Evolutionary conservation across 192 early-diverging fungal species (phyloP), one percentile per base, ranked within the genome.

Genomic region (Linderina pennispora): DNA sequence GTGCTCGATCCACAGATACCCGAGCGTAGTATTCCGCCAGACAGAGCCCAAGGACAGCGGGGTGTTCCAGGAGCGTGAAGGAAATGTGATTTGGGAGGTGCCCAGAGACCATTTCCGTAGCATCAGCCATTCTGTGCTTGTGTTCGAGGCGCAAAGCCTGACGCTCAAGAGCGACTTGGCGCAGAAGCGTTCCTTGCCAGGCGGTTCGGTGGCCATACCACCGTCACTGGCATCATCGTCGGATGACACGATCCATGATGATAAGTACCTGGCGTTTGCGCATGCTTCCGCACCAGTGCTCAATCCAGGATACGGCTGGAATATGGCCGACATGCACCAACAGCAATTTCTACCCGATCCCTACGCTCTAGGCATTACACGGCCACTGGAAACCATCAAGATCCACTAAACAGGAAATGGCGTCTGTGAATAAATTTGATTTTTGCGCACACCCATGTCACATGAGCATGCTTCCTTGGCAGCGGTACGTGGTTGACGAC

Each of bases 61-160:
- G 18, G 34, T 14, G 19, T 38, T 49, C 14, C 21, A 38, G 15
- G 45, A 40, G 3, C 52, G 58, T 17, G 53, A 62, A 20, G 53
- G 26, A 23, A 61, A 58, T 36, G 65, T 61, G 17, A 68, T 68
- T 36, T 68, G 58, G 65, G 65, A 61, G 36, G 38, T 68, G 2
- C 65, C 65, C 11, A 32, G 45, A 9, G 50, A 61, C 42, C 58
- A 68, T 10, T 62, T 68, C 20, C 58, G 43, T 14, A 68, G 58
- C 41, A 61, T 68, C 18, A 68, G 50, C 35, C 41, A 49, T 9
- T 52, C 53, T 10, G 47, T 68, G 23, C 58, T 45, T 17, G 49
- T 68, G 13, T 46, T 36, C n/a, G 53, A 61, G 23, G 37, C 58
- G 5, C 58, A 57, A n/a, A 18, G 36, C 20, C 37, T 55, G 13